Conservation (phyloP, 169 alveolate genomes). For the Eimeria acervulina region DNA sequence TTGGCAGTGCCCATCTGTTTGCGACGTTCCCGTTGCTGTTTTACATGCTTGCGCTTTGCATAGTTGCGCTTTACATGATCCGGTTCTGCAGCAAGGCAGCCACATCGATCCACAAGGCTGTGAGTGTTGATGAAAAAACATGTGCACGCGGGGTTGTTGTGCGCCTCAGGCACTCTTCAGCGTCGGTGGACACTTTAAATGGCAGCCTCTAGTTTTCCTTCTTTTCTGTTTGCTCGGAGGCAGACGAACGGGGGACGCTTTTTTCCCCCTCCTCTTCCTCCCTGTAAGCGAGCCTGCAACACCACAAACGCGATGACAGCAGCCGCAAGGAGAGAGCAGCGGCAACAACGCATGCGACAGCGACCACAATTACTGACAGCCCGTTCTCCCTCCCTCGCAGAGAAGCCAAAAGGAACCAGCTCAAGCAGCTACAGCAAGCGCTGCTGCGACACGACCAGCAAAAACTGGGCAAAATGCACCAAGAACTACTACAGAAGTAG, state of each 20-base stretch:
- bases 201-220: conserved; percentile 1
- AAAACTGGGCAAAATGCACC: background rate
- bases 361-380: background rate
- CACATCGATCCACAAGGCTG: background rate
- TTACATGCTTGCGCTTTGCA: too few species aligned
- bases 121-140: background rate
- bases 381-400: background rate
- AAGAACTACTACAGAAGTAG: background rate
- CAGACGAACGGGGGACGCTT: background rate
- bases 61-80: background rate
- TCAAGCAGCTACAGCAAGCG: background rate
- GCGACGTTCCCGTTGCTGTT: too few species aligned
- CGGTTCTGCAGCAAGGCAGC: background rate
- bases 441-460: background rate
- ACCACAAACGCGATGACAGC: background rate
- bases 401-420: background rate
- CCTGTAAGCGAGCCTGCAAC: conserved; percentile 70
- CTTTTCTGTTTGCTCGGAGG: conserved; percentile 31
- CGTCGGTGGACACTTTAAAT: background rate
- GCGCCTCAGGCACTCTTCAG: background rate
- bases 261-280: conserved; percentile 20
- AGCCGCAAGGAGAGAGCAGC: background rate
- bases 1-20: too few species aligned
- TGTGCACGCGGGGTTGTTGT: background rate
- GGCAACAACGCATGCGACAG: background rate